A percentile compares a stretch with the other conserved stretches of the same genome.
Conservation (phyloP, 2,329 filamentous ascomycete genomes). For the Mycosphaerella sp. region DNA sequence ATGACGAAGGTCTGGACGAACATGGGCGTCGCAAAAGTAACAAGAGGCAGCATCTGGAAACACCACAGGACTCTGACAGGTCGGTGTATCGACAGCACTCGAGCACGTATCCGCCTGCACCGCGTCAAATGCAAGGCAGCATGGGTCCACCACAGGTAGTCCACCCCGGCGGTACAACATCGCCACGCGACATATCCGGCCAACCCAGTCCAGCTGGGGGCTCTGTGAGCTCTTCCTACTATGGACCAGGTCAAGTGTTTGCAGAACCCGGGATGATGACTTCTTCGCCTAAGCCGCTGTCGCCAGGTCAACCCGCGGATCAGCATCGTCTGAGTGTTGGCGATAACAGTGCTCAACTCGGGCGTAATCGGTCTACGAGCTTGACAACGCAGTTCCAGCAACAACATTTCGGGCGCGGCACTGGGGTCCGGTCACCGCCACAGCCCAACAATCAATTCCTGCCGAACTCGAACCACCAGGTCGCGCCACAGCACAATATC, state of each 20-base stretch:
- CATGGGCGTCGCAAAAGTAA: conserved; percentile 59
- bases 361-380: conserved; percentile 59
- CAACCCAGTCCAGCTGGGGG: conserved; percentile 25
- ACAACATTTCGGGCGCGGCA: conserved; percentile 52
- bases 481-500: conserved; percentile 27
- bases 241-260: conserved; percentile 53
- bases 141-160: conserved; percentile 35
- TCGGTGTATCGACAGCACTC: conserved; percentile 59
- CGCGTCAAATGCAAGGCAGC: conserved; percentile 24
- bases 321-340: conserved; percentile 49
- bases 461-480: conserved; percentile 15
- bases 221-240: conserved; percentile 23
- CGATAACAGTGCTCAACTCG: conserved; percentile 33
- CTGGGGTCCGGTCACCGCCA: conserved; percentile 50
- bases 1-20: conserved; percentile 56
- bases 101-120: conserved; percentile 66
- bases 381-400: conserved; percentile 60
- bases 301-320: conserved; percentile 51
- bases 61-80: conserved; percentile 47
- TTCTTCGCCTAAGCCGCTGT: conserved; percentile 80
- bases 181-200: conserved; percentile 35
- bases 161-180: conserved; percentile 29
- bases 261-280: conserved; percentile 62
- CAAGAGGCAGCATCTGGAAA: conserved; percentile 63
- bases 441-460: conserved; percentile 40